phyloP scores from a whole-genome alignment of 2,329 filamentous ascomycete genomes.

The Arthrobotrys sphaeroides region DNA sequence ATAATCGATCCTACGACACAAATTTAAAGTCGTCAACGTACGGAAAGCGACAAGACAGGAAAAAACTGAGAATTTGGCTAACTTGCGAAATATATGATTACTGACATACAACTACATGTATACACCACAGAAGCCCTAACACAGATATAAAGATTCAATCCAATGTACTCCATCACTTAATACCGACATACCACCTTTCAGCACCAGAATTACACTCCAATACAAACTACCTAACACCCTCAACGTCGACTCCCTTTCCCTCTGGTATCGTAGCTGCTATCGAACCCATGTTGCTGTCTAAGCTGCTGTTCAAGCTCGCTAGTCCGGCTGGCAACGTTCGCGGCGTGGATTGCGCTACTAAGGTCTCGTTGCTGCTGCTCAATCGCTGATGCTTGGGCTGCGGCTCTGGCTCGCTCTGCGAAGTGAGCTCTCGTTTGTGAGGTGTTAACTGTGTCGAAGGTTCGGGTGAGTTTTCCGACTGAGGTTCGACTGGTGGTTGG shows the following conservation, averaged over 20 bases:
- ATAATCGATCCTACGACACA: too few species aligned
- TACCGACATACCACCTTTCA: not conserved
- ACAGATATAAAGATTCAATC: not conserved
- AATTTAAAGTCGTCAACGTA: too few species aligned
- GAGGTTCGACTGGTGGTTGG: slow-evolving; percentile 15
- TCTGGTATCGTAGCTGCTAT: slow-evolving; percentile 1
- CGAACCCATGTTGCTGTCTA: slow-evolving; percentile 17
- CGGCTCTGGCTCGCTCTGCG: slow-evolving; percentile 13
- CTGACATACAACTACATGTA: too few species aligned
- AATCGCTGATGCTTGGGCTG: not conserved
- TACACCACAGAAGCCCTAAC: too few species aligned
- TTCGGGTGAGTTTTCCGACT: slow-evolving; percentile 7
- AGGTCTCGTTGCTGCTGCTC: slow-evolving; percentile 37
- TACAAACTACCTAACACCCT: not conserved
- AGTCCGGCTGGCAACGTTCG: slow-evolving; percentile 37
- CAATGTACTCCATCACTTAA: not conserved
- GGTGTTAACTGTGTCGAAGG: slow-evolving; percentile 24
- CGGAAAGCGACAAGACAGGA: too few species aligned
- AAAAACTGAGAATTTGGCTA: too few species aligned
- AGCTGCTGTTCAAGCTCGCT: slow-evolving; percentile 28
- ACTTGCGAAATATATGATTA: too few species aligned
- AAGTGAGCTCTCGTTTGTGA: slow-evolving; percentile 4
- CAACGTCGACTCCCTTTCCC: slow-evolving; percentile 27
- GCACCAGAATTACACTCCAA: not conserved
- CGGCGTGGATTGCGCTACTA: slow-evolving; percentile 45